phyloP scores from a whole-genome alignment of 331 rosid genomes.

The Ulmus americana region DNA sequence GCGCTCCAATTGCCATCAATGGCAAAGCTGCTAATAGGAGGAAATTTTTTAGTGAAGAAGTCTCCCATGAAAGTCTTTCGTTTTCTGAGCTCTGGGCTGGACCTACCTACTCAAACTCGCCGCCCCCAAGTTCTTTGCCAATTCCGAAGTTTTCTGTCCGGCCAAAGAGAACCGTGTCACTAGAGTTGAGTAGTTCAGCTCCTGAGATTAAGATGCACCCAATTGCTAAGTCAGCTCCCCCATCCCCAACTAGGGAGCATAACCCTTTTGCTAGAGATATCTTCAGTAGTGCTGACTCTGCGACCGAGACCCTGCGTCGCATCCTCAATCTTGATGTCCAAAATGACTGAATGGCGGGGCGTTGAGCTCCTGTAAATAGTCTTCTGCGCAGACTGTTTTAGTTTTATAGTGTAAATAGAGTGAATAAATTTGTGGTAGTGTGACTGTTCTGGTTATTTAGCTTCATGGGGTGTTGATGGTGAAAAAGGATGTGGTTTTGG shows the following conservation, averaged over 20 bases:
- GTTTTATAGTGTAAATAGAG: constrained; percentile 50
- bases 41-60: constrained; percentile 31
- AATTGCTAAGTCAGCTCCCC: constrained; percentile 64
- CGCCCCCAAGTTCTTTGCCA: constrained; percentile 87
- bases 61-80: constrained; percentile 32
- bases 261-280: constrained; percentile 34
- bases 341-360: constrained; percentile 44
- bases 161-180: constrained; percentile 65
- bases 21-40: constrained; percentile 23
- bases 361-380: constrained; percentile 49
- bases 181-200: constrained; percentile 47
- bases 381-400: constrained; percentile 23
- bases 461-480: constrained; percentile 27
- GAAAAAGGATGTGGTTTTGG: constrained; percentile 31
- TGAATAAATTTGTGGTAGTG: constrained; percentile 42
- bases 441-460: constrained; percentile 37
- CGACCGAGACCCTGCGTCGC: constrained; percentile 69
- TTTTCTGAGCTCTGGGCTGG: constrained; percentile 92
- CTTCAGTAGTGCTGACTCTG: constrained; percentile 49
- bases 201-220: constrained; percentile 42
- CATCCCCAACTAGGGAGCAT: constrained; percentile 58
- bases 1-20: constrained; percentile 55
- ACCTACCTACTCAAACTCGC: constrained; percentile 87
- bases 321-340: constrained; percentile 72
- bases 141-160: constrained; percentile 68